Percentiles rank a stretch among this genome's conserved stretches.
Evolutionary conservation across 768 basidiomycete genomes (phyloP).

Genomic region (Amanita exitialis): DNA sequence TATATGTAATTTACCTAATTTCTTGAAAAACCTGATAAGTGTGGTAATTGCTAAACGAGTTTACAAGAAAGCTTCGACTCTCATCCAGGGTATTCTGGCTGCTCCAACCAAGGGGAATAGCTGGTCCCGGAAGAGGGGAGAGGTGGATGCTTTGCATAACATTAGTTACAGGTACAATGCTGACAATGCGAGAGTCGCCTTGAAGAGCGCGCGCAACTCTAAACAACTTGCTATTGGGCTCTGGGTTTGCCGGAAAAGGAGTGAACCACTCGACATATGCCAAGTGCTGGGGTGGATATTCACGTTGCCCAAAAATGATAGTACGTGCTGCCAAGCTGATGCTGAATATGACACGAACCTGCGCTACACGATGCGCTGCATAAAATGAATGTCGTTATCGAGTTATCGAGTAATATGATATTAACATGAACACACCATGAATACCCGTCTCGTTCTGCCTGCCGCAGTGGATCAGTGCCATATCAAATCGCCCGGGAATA

Average conservation of each 20-base stretch:
- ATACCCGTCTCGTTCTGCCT: neutral
- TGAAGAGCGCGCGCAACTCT: neutral
- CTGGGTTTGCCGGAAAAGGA: neutral
- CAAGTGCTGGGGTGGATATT: neutral
- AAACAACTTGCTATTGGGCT: neutral
- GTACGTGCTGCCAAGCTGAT: neutral
- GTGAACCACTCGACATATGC: slow-evolving; percentile 2
- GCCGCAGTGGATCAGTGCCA: neutral
- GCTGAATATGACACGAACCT: neutral
- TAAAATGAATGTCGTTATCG: neutral
- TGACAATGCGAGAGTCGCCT: neutral
- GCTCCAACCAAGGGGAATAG: neutral
- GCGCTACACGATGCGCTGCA: neutral
- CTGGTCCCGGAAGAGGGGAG: neutral
- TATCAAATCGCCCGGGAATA: neutral
- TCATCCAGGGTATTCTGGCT: neutral
- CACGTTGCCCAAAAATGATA: neutral
- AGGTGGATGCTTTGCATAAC: neutral
- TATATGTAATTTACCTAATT: no score
- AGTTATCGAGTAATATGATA: neutral
- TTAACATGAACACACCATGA: neutral
- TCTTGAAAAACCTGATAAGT: no score
- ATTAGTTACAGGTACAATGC: neutral
- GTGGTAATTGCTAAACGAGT: neutral
- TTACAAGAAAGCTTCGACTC: neutral